phyloP scores from a whole-genome alignment of 202 grass and related monocot genomes.

The Sporobolus alterniflorus region DNA sequence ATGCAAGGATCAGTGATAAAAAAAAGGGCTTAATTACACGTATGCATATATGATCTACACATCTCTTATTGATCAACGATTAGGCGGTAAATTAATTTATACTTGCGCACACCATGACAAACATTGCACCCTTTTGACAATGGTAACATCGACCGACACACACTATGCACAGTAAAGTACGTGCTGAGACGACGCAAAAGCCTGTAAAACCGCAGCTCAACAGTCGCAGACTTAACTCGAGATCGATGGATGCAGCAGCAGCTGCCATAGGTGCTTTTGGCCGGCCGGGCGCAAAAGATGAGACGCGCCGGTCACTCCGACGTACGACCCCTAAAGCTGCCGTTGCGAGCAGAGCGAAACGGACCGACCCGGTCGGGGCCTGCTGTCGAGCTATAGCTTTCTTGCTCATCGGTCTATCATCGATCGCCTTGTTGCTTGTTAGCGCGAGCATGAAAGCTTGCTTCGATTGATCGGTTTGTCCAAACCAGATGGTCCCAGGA shows the following conservation, averaged over 20 bases:
- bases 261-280: background rate
- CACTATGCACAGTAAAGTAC: no score
- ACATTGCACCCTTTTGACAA: no score
- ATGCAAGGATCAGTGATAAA: background rate
- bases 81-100: background rate
- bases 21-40: no score
- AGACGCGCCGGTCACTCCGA: background rate
- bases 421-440: no score
- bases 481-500: background rate
- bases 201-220: background rate
- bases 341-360: background rate
- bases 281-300: conserved; percentile 30
- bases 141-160: no score
- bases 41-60: no score
- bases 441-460: no score
- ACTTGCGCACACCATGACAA: no score
- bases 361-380: conserved; percentile 23
- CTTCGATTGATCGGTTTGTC: background rate
- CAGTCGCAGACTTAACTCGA: background rate
- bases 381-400: background rate
- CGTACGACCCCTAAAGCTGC: conserved; percentile 11
- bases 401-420: no score
- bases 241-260: background rate
- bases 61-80: background rate
- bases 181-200: conserved; percentile 13